A percentile compares a stretch with the other conserved stretches of the same genome.
Evolutionary conservation across 228 moss, liverwort and hornwort genomes (phyloP).

Genomic region (Sphagnum fallax): DNA sequence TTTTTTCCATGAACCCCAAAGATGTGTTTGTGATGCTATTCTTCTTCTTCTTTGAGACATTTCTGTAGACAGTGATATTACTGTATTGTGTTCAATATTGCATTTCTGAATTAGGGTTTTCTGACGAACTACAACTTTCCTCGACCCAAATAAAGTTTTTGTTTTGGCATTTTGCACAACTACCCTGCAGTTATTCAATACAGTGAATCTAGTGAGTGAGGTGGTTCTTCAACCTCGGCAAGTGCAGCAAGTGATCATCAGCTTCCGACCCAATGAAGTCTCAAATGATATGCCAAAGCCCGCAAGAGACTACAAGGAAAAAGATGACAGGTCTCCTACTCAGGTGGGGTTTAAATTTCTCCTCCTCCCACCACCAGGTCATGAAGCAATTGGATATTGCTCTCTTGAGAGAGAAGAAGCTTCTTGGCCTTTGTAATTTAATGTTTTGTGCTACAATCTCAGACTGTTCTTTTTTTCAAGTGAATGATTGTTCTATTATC

Average conservation of each 20-base stretch:
- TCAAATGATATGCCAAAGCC: conserved; percentile 22
- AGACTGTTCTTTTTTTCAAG: not conserved
- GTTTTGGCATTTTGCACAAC: not conserved
- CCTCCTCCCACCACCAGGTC: conserved; percentile 10
- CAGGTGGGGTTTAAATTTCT: conserved; percentile 21
- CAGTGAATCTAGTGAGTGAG: conserved; percentile 83
- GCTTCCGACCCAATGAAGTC: conserved; percentile 62
- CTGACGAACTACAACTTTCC: too few relatives aligned
- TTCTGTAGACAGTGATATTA: too few relatives aligned
- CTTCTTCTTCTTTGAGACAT: too few relatives aligned
- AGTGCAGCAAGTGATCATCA: conserved; percentile 87
- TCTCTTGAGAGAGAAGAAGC: not conserved
- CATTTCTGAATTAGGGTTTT: too few relatives aligned
- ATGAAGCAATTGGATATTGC: not conserved
- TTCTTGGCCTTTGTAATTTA: not conserved
- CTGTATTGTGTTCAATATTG: too few relatives aligned
- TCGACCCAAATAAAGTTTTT: not conserved
- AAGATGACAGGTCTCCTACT: conserved; percentile 22
- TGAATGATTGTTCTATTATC: not conserved
- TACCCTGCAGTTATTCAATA: conserved; percentile 74
- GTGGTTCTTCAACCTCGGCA: conserved; percentile 84
- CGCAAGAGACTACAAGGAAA: conserved; percentile 30
- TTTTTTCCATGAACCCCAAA: not conserved
- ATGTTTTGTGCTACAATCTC: too few relatives aligned
- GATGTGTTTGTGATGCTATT: not conserved